A percentile compares a stretch with the other conserved stretches of the same genome.
These are phyloP conservation scores for Ceratobasidium sp. DNA, from an alignment of 1,284 basidiomycete genomes.

Conservation along the genomic window DNA sequence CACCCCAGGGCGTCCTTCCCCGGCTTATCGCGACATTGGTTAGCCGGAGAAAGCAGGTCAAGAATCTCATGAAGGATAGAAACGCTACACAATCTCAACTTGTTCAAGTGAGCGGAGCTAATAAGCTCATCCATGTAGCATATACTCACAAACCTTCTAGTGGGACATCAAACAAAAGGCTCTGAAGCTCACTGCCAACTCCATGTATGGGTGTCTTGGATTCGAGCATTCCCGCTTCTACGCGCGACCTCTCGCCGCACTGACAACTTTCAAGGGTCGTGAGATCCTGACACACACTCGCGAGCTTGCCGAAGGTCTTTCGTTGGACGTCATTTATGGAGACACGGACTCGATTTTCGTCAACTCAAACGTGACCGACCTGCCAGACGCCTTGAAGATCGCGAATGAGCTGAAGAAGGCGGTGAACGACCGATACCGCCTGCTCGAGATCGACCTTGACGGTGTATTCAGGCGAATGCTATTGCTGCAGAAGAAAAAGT, in stretches of 20 bases:
- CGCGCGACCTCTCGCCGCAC: conserved; percentile 94
- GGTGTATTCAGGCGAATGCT: conserved; percentile 94
- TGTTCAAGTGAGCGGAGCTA: conserved; percentile 73
- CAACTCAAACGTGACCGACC: conserved; percentile 93
- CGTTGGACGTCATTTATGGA: conserved; percentile 96
- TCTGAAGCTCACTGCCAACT: conserved; percentile 98
- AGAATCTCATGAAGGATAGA: conserved; percentile 95
- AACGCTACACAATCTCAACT: conserved; percentile 79
- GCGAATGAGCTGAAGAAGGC: conserved; percentile 94
- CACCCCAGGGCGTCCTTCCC: conserved; percentile 90
- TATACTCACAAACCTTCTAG: conserved; percentile 58
- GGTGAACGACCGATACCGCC: conserved; percentile 94
- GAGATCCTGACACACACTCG: conserved; percentile 96
- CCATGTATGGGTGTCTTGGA: conserved; percentile 99
- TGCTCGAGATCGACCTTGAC: conserved; percentile 98
- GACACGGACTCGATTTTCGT: conserved; percentile 99
- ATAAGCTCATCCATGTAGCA: background rate
- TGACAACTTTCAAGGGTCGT: conserved; percentile 98
- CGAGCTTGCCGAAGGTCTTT: conserved; percentile 90
- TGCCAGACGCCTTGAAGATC: conserved; percentile 90
- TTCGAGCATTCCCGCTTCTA: conserved; percentile 98
- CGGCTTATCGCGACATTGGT: conserved; percentile 97
- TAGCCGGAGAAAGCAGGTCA: conserved; percentile 89
- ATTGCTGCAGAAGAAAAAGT: conserved; percentile 99
- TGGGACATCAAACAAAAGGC: conserved; percentile 98